These are phyloP conservation scores for Bothriochloa decipiens DNA, from an alignment of 176 grass and related monocot species.

Conservation along the genomic window DNA sequence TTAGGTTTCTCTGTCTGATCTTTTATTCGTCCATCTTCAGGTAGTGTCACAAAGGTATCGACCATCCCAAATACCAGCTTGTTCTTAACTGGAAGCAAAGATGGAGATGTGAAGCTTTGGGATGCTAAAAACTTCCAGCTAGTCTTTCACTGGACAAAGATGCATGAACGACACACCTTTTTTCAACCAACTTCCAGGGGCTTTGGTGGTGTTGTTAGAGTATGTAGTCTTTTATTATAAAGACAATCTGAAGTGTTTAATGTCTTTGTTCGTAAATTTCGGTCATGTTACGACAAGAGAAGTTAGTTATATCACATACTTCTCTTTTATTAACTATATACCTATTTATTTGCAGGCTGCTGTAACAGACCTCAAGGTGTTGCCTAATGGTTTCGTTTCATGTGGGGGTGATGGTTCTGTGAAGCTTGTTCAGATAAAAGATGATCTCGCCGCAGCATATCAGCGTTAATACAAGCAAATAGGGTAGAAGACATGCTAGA, in stretches of 20 bases:
- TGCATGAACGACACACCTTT: constrained; percentile 98
- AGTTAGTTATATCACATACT: constrained; percentile 14
- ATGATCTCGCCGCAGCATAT: constrained; percentile 43
- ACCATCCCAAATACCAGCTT: constrained; percentile 82
- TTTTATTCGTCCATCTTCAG: constrained; percentile 49
- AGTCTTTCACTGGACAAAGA: constrained; percentile 83
- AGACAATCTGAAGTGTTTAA: constrained; percentile 17
- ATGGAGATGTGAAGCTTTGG: constrained; percentile 99
- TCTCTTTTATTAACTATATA: constrained; percentile 28
- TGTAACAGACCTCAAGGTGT: constrained; percentile 82
- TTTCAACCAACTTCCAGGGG: constrained; percentile 89
- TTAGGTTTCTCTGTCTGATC: constrained; percentile 46
- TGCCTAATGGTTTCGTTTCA: constrained; percentile 76
- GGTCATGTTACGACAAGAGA: constrained; percentile 21
- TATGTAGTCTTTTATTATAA: constrained; percentile 47
- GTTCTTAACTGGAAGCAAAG: constrained; percentile 97
- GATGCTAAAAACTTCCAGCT: constrained; percentile 86
- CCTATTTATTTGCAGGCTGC: constrained; percentile 69
- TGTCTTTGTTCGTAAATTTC: constrained; percentile 20
- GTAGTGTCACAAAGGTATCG: constrained; percentile 76
- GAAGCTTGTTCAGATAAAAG: constrained; percentile 79
- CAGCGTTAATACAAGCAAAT: constrained; percentile 36
- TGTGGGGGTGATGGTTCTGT: constrained; percentile 96
- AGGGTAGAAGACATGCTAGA: constrained; percentile 18
- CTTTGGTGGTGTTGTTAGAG: constrained; percentile 87